Evolutionary conservation across 2,329 filamentous ascomycete species (phyloP).

Genomic region (Cladosporium halotolerans): DNA sequence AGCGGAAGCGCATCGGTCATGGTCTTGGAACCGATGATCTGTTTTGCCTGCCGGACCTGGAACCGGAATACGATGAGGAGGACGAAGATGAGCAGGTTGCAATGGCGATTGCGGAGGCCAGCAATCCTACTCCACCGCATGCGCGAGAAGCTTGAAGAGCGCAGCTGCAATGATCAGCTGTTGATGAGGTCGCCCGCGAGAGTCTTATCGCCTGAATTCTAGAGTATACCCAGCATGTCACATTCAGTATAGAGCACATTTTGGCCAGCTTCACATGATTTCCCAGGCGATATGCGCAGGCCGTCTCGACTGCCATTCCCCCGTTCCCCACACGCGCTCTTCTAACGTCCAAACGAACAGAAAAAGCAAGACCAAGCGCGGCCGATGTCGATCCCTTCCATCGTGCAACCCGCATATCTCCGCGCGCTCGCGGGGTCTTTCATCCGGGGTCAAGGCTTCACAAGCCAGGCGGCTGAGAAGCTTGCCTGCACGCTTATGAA

Average conservation of each 20-base stretch:
- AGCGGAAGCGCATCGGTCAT: conserved; percentile 29
- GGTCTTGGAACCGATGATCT: conserved; percentile 48
- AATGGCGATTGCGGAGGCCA: conserved; percentile 7
- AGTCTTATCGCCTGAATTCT: neutral
- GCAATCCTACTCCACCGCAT: neutral
- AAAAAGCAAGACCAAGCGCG: neutral
- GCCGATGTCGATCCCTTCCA: neutral
- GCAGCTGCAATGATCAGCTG: too few species aligned
- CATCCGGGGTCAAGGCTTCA: neutral
- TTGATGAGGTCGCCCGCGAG: too few species aligned
- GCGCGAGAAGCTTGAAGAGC: neutral
- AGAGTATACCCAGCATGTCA: conserved; percentile 6
- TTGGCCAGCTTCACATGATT: neutral
- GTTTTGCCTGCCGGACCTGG: conserved; percentile 51
- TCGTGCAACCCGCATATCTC: neutral
- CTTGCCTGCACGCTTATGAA: conserved; percentile 1
- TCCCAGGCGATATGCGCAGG: too few species aligned
- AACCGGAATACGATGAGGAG: conserved; percentile 20
- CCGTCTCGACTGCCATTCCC: neutral
- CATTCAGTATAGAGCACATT: neutral
- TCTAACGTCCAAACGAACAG: neutral
- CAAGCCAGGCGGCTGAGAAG: conserved; percentile 1
- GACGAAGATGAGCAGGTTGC: conserved; percentile 13
- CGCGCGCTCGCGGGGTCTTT: neutral
- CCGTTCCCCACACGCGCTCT: neutral